Conservation (phyloP, 768 basidiomycete species). For the Mycena albidolilacea region DNA sequence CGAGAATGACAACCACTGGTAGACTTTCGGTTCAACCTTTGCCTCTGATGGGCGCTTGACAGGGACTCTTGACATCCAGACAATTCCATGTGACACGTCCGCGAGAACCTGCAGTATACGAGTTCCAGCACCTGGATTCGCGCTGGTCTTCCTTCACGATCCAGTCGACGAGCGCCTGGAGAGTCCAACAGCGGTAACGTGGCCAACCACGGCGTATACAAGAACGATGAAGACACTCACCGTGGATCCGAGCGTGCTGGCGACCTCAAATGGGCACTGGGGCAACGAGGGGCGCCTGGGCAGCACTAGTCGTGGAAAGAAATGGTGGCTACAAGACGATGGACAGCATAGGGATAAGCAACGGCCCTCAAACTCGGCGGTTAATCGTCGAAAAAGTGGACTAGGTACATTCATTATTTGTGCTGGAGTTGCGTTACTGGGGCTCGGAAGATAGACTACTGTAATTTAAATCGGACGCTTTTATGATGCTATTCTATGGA, state of each 20-base stretch:
- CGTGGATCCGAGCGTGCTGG: slow-evolving; percentile 52
- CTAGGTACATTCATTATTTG: neutral
- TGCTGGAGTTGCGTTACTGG: neutral
- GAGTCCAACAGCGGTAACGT: slow-evolving; percentile 42
- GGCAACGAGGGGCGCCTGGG: slow-evolving; percentile 41
- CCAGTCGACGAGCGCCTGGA: slow-evolving; percentile 16
- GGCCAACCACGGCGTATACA: slow-evolving; percentile 51
- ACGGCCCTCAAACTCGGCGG: slow-evolving; percentile 5
- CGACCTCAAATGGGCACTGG: slow-evolving; percentile 57
- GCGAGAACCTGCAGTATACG: slow-evolving; percentile 42
- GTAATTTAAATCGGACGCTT: neutral
- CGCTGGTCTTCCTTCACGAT: slow-evolving; percentile 45
- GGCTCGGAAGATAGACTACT: neutral
- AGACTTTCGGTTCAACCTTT: slow-evolving; percentile 47
- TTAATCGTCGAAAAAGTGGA: neutral
- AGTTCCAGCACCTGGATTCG: slow-evolving; percentile 48
- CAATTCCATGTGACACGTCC: slow-evolving; percentile 40
- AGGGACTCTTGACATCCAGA: slow-evolving; percentile 38
- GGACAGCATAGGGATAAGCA: neutral
- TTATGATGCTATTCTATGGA: neutral
- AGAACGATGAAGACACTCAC: slow-evolving; percentile 48
- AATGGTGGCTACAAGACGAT: slow-evolving; percentile 10
- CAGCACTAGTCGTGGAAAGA: slow-evolving; percentile 44
- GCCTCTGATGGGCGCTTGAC: slow-evolving; percentile 46
- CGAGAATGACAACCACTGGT: neutral